Evolutionary conservation across 2,329 filamentous ascomycete species (phyloP), one percentile per base, ranked within the genome.

Genomic region (Sordariomycetes sp.): DNA sequence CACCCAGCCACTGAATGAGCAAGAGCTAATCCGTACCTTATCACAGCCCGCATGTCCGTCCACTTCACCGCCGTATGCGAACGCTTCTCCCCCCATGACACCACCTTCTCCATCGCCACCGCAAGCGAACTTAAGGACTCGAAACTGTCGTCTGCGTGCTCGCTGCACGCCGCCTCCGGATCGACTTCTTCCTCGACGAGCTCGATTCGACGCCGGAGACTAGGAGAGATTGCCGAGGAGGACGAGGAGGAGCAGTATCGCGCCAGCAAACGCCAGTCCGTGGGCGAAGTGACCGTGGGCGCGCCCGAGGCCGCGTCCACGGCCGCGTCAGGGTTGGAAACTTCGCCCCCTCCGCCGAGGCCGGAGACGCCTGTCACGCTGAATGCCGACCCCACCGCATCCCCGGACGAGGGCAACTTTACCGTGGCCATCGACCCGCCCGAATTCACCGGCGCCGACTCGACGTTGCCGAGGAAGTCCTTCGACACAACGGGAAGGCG

Each of bases 201-300:
- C 68, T 95, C 90, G 5, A 76, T 91, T 63, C 83, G 88, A 60
- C 81, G 86, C 67, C 83, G 87, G 65, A 86, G 89, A 63, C 76
- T 97, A 65, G 87, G 93, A 74, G 93, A 96, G 73, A 97, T 97
- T 69, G 86, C 88, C n/a, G 94, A 97, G 72, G 89, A 94, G 73
- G 89, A 87, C 58, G 90, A 95, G 67, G 91, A 96, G 66, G 83
- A 86, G 60, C 55, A 57, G n/a, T 75, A 79, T 60, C 72, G 81
- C 62, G 76, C 82, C 32, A 74, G 73, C 50, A 86, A 85, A 65
- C 76, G 82, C 58, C 78, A 85, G 65, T 84, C 80, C 1, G 71
- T 79, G 8, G 74, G 78, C 22, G 76, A 80, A 66, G n/a, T 50
- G 7, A 24, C 20, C 12, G 66, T 28, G 3, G 55, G 32, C n/a